Base-by-base conservation (phyloP, 148 eudicot genomes). In the Chenopodium formosanum region DNA sequence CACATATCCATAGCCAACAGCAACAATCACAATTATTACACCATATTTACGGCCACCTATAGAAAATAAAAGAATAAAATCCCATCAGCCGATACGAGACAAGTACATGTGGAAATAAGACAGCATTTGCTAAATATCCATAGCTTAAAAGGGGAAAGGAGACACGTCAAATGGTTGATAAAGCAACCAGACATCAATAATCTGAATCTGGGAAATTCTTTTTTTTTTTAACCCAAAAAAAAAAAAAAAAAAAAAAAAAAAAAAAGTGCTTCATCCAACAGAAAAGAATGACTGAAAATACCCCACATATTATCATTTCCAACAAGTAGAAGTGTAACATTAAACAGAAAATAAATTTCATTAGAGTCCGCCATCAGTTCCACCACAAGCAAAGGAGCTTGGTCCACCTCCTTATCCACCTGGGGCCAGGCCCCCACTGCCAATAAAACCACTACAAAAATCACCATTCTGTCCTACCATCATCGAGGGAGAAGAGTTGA, bases 11-110 rank as follows among this genome's bases (percentile, higher is more conserved):
- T 83, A 89, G 69, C 97, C 99, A 48, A 87, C 84, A 82, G 87
- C 92, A 58, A 90, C 86, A 58, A 90, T 86, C 34, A 96, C 77
- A 65, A 96, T 72, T 58, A 92, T 77, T 9, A 90, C 74, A 64
- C 95, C 93, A 84, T 89, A 92, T 84, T 82, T 88, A 47, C 91
- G 89, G 56, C 94, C 86, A 83, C 92, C 99, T 96, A 89, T 70
- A 86, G 48, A 87, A 40, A 34, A 27, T 29, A 13, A 64, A 73
- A 76, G 50, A 34, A 67, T 73, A 52, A 63, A 56, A 78, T 44
- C 12, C 72, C 64, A 47, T 73, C 73, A 56, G 52, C 4, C 16
- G 53, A 50, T 50, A 50, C 13, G 14, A 50, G 14, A 50, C 13
- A 9, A 13, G 53, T 46, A 20, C 10, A 60, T 16, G 29, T 53